phyloP scores from a whole-genome alignment of 495 filamentous ascomycete species.

The Pyrenopolyporus hunteri region DNA sequence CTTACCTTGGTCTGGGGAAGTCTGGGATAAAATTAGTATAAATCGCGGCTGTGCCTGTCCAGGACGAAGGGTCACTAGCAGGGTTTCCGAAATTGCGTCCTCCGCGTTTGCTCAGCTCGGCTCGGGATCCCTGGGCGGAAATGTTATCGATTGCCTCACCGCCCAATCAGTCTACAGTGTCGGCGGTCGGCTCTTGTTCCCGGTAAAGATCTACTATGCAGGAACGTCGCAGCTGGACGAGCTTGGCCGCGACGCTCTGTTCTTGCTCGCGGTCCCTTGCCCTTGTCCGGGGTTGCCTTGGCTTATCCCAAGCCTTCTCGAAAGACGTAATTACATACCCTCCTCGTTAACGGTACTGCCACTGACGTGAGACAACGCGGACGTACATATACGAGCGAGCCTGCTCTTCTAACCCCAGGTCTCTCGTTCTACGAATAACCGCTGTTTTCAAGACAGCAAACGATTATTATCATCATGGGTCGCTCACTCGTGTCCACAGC shows the following conservation, averaged over 20 bases:
- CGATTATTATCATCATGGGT: conserved; percentile 16
- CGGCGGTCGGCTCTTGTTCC: background rate
- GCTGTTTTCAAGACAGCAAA: background rate
- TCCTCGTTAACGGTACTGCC: background rate
- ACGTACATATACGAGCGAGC: background rate
- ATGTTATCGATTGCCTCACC: background rate
- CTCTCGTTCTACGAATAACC: no score
- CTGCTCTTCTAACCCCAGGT: background rate
- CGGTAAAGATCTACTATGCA: background rate
- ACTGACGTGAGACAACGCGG: background rate
- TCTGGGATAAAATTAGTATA: no score
- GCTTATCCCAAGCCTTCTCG: conserved; percentile 1
- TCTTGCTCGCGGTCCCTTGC: no score
- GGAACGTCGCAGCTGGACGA: background rate
- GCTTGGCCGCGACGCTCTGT: background rate
- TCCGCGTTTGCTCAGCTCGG: background rate
- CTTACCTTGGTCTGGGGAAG: no score
- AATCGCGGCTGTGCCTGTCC: no score
- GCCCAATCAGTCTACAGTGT: background rate
- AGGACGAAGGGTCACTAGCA: no score
- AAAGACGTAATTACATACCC: conserved; percentile 6
- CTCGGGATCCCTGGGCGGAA: background rate
- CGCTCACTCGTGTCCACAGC: conserved; percentile 3
- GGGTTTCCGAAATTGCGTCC: conserved; percentile 11
- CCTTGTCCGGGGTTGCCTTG: background rate